Base-by-base conservation (phyloP, 179 eudicot species). In the Beta lomatogona region DNA sequence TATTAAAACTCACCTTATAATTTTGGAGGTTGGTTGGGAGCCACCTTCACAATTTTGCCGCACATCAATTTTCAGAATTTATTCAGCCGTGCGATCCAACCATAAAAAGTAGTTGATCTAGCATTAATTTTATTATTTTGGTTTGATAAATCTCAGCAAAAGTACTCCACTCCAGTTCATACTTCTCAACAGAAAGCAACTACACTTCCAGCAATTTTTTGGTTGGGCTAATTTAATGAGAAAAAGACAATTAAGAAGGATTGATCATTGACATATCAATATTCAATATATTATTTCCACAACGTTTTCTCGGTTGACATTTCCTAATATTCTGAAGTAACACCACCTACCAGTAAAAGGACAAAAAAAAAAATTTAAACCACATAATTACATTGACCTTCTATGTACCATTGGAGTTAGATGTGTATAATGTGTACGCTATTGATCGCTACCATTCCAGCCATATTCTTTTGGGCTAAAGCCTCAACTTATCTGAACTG, bases 91-190 rank as follows among this genome's bases (percentile, higher is more conserved):
- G 71, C 75, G 57, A 71, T 21, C 75, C 75, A 71, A 71, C 75
- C 36, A 71, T 22, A 71, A 71, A 71, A 71, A 50, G 75, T 71
- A 71, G 75, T 71, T 71, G 52, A 48, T 48, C 36, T 48, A n/a
- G 0, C 58, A 71, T 71, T 50, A 48, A 71, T n/a, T 31, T 0
- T 19, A 21, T 21, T 59, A 48, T 3, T 48, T 71, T n/a, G 15
- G 57, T 48, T n/a, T 71, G 16, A 48, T 3, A 46, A 50, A 15
- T 68, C 72, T 41, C 21, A 68, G 50, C 16, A 41, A 44, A 16
- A 68, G 52, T 68, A 16, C 72, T 50, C 75, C 10, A 71, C 72
- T 71, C 75, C 10, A 71, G 31, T 71, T 46, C 57, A 71, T 46
- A 46, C 19, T n/a, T 18, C 71, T 67, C 15, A 48, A 45, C 50